A percentile compares a stretch with the other conserved stretches of the same genome.
Conservation (phyloP, 2,329 filamentous ascomycete species). For the Escovopsis weberi region DNA sequence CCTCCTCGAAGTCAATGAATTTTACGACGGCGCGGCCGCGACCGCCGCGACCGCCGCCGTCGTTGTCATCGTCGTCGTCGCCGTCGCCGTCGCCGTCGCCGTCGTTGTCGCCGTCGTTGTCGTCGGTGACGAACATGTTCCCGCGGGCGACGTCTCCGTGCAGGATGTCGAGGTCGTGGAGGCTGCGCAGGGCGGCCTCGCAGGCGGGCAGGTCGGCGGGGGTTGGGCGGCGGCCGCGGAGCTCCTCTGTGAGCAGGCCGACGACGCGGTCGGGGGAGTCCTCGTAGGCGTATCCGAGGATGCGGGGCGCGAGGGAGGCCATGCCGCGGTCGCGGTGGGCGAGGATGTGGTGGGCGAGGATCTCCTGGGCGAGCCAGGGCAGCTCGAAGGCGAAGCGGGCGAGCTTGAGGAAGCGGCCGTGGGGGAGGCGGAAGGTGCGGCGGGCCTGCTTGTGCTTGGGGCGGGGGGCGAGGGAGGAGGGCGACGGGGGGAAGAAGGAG, state of each 20-base stretch:
- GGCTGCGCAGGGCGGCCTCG: not conserved
- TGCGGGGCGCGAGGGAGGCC: not conserved
- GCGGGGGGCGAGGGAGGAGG: no score
- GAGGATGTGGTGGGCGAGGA: not conserved
- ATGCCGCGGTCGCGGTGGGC: not conserved
- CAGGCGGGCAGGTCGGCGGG: not conserved
- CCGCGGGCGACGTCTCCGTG: not conserved
- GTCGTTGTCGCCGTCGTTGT: not conserved
- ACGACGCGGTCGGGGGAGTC: not conserved
- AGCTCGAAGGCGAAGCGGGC: not conserved
- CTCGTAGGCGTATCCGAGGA: not conserved
- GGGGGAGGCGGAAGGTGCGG: no score
- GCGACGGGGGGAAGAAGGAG: no score
- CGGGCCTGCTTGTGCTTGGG: no score
- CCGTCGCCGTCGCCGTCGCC: no score
- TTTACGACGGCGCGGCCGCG: not conserved
- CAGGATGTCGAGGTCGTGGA: not conserved
- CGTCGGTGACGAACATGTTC: not conserved
- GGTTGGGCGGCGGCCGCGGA: not conserved
- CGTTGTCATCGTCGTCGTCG: not conserved
- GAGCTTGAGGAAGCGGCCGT: not conserved
- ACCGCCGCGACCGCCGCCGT: no score
- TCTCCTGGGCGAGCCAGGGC: not conserved
- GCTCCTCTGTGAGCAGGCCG: not conserved
- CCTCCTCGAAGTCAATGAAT: not conserved